These are phyloP conservation scores for Potentilla sterilis DNA, from an alignment of 306 rosid species.

Conservation along the genomic window DNA sequence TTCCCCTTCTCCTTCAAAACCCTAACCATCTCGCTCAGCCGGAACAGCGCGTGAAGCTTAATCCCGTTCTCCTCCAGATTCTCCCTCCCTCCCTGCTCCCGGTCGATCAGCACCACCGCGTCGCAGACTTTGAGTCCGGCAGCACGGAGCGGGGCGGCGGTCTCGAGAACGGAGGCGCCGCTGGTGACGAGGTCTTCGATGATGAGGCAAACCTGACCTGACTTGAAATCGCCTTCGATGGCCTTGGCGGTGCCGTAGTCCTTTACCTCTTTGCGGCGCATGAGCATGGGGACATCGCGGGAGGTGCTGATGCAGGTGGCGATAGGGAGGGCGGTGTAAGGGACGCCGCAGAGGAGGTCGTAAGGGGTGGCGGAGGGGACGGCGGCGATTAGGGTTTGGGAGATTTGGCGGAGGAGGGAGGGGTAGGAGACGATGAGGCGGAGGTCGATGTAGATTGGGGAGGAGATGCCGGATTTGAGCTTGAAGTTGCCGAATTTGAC, in stretches of 20 bases:
- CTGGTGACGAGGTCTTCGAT: constrained; percentile 88
- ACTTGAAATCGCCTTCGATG: constrained; percentile 61
- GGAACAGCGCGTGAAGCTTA: constrained; percentile 56
- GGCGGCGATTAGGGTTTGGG: constrained; percentile 63
- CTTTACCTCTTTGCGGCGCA: constrained; percentile 91
- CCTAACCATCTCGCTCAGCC: constrained; percentile 72
- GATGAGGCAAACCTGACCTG: constrained; percentile 63
- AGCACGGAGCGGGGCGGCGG: constrained; percentile 67
- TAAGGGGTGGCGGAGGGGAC: constrained; percentile 51
- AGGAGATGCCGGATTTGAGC: constrained; percentile 87
- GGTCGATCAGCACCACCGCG: constrained; percentile 79
- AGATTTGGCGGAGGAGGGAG: constrained; percentile 68
- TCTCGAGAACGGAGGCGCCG: constrained; percentile 78
- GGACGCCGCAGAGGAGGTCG: constrained; percentile 83
- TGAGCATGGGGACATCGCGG: constrained; percentile 69
- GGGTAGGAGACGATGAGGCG: constrained; percentile 87
- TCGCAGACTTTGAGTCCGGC: constrained; percentile 71
- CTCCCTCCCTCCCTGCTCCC: constrained; percentile 90
- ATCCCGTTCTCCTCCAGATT: constrained; percentile 76
- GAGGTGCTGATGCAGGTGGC: constrained; percentile 68
- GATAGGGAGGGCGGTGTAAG: constrained; percentile 88
- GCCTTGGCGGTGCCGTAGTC: constrained; percentile 88
- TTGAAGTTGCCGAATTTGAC: constrained; percentile 89
- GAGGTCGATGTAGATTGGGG: constrained; percentile 88
- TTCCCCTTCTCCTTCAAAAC: constrained; percentile 74